phyloP scores from a whole-genome alignment of 768 basidiomycete genomes.

The Russula emetica region DNA sequence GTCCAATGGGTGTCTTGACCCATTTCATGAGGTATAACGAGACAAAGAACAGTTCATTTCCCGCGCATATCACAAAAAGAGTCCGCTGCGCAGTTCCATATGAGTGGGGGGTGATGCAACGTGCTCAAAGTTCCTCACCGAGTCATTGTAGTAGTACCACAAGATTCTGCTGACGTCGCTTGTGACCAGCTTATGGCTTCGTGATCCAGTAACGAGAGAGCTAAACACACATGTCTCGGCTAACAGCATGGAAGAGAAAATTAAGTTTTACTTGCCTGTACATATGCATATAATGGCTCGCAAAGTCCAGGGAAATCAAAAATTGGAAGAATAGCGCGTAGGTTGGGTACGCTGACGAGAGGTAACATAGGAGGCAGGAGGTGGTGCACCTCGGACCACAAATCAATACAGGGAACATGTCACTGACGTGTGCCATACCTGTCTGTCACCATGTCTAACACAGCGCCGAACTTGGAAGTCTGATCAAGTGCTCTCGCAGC shows the following conservation, averaged over 20 bases:
- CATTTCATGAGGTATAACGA: slow-evolving; percentile 90
- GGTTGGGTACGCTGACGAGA: slow-evolving; percentile 84
- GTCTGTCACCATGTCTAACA: slow-evolving; percentile 99
- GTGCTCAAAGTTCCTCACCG: slow-evolving; percentile 47
- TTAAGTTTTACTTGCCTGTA: slow-evolving; percentile 64
- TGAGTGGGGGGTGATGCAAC: background rate
- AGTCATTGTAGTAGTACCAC: slow-evolving; percentile 90
- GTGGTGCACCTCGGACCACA: slow-evolving; percentile 75
- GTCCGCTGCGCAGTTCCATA: slow-evolving; percentile 50
- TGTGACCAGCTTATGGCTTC: slow-evolving; percentile 88
- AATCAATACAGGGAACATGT: background rate
- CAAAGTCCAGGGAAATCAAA: slow-evolving; percentile 95
- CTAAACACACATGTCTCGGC: slow-evolving; percentile 40
- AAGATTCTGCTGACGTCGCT: slow-evolving; percentile 91
- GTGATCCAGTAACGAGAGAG: slow-evolving; percentile 89
- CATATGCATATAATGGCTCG: slow-evolving; percentile 99
- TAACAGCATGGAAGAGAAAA: background rate
- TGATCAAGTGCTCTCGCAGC: slow-evolving; percentile 86
- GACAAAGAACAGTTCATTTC: slow-evolving; percentile 95
- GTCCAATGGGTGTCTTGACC: slow-evolving; percentile 60
- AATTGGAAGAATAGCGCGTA: slow-evolving; percentile 86
- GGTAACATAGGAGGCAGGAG: slow-evolving; percentile 88
- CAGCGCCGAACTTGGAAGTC: slow-evolving; percentile 94
- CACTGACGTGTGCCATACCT: slow-evolving; percentile 50
- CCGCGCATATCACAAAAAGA: slow-evolving; percentile 89